These are phyloP conservation scores for Closterium sp. DNA, from an alignment of 139 green algal genomes.

Conservation along the genomic window DNA sequence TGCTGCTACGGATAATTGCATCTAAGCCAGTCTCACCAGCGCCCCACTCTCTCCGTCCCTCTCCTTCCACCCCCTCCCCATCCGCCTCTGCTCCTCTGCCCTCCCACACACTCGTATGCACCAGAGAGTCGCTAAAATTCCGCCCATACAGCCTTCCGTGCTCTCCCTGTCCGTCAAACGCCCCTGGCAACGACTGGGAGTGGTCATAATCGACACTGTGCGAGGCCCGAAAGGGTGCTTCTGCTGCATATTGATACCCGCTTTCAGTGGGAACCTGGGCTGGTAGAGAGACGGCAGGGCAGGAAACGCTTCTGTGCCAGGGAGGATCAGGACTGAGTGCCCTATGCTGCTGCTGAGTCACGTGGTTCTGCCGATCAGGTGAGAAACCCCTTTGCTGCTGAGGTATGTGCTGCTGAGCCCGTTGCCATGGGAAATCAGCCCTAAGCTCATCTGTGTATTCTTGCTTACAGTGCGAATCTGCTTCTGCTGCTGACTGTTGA, in stretches of 20 bases:
- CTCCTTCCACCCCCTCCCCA: background rate
- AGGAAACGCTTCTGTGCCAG: background rate
- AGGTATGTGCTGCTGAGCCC: no score
- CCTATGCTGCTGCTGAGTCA: no score
- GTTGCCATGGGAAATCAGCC: background rate
- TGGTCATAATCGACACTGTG: no score
- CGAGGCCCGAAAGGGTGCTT: background rate
- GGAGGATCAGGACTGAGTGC: no score
- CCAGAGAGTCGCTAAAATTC: background rate
- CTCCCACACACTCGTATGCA: background rate
- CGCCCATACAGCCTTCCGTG: background rate
- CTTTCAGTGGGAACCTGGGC: background rate
- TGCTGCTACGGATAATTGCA: background rate
- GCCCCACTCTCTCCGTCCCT: background rate
- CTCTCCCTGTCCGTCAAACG: background rate
- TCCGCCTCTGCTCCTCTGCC: background rate
- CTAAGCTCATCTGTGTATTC: background rate
- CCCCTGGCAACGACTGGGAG: no score
- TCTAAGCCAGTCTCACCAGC: no score
- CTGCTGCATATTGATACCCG: background rate
- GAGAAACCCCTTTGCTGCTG: no score
- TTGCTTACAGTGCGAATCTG: background rate
- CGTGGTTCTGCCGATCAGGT: no score
- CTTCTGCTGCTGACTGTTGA: background rate
- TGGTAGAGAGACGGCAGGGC: background rate